Evolutionary conservation across 2,329 filamentous ascomycete species (phyloP).

Genomic region (Hypoxylon sp.): DNA sequence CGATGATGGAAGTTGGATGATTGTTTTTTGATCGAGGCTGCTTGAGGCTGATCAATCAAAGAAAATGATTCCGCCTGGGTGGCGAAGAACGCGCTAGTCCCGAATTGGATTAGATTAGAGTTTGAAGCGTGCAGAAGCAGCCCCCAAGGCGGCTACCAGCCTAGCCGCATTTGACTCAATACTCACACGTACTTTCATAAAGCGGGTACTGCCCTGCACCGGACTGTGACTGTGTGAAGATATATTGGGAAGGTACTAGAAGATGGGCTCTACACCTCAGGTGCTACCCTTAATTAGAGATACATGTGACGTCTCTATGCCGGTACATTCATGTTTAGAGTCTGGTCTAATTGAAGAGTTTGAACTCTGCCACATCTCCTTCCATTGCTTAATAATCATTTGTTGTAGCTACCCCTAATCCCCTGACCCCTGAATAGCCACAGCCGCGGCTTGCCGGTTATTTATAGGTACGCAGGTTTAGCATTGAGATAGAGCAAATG

Average conservation of each 20-base stretch:
- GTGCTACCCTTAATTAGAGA: too few relatives aligned
- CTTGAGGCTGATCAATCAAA: constrained; percentile 39
- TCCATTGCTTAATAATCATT: too few relatives aligned
- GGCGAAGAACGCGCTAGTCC: constrained; percentile 28
- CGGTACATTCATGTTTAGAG: too few relatives aligned
- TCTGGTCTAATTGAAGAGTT: too few relatives aligned
- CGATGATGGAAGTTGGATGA: constrained; percentile 22
- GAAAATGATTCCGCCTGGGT: constrained; percentile 21
- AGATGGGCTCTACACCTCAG: not conserved
- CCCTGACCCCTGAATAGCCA: not conserved
- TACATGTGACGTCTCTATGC: too few relatives aligned
- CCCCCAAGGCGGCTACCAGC: not conserved
- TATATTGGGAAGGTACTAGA: not conserved
- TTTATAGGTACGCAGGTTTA: not conserved
- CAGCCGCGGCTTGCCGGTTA: not conserved
- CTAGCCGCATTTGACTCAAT: not conserved
- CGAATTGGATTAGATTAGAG: not conserved
- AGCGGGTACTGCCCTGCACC: not conserved
- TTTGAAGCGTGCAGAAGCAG: not conserved
- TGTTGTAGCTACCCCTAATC: not conserved
- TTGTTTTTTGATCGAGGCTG: constrained; percentile 33
- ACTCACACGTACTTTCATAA: not conserved
- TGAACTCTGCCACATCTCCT: too few relatives aligned
- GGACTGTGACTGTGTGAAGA: not conserved
- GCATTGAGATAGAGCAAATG: not conserved